Conservation (phyloP, 2,329 filamentous ascomycete species). For the Trichoderma semiorbis region DNA sequence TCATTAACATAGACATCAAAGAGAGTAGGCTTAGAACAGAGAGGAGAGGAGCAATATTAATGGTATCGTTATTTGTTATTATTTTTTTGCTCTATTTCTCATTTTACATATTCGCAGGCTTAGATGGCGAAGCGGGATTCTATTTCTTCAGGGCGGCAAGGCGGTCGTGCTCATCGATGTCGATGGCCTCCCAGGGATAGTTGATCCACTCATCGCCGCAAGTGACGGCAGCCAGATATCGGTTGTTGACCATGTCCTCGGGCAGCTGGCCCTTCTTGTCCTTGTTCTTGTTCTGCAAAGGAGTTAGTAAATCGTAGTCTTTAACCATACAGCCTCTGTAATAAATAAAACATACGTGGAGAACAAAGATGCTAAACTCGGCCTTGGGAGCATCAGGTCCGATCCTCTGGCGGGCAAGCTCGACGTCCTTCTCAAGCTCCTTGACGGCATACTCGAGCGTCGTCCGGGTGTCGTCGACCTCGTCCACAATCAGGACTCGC, state of each 20-base stretch:
- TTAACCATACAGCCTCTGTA: neutral
- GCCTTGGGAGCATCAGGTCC: constrained; percentile 67
- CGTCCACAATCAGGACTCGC: constrained; percentile 87
- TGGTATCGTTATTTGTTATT: constrained; percentile 4
- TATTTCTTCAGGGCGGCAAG: constrained; percentile 56
- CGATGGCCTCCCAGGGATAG: constrained; percentile 95
- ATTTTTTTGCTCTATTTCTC: neutral
- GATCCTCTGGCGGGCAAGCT: constrained; percentile 69
- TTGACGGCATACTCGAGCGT: constrained; percentile 91
- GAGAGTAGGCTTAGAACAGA: neutral
- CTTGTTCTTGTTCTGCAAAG: constrained; percentile 87
- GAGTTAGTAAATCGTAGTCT: neutral
- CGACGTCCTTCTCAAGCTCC: constrained; percentile 92
- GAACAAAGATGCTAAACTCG: constrained; percentile 88
- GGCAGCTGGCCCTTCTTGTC: constrained; percentile 86
- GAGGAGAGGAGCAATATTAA: neutral
- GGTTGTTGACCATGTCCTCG: constrained; percentile 67
- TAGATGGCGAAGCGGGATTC: neutral
- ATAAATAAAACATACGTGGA: constrained; percentile 62
- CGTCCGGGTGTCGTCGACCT: constrained; percentile 93
- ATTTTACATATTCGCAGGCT: constrained; percentile 2
- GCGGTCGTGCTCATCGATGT: constrained; percentile 89
- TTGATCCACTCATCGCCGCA: constrained; percentile 97
- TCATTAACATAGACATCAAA: neutral
- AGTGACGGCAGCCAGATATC: constrained; percentile 83